phyloP scores from a whole-genome alignment of 1,284 basidiomycete species.

The Cutaneotrichosporon cyanovorans region DNA sequence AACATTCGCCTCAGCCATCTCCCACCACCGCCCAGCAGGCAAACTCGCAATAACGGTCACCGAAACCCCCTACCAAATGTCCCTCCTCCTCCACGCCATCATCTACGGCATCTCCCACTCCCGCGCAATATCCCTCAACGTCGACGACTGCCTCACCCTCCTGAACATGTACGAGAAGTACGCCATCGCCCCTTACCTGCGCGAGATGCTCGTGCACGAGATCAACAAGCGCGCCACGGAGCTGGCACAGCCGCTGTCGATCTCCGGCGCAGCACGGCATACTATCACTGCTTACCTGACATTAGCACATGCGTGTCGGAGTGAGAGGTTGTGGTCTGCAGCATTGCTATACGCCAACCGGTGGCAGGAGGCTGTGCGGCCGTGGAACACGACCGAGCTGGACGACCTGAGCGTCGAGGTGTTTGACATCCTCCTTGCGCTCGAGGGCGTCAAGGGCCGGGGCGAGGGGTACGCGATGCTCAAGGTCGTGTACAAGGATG shows the following conservation, averaged over 20 bases:
- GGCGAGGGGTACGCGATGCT: background rate
- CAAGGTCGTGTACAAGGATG: background rate
- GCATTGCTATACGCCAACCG: constrained; percentile 3
- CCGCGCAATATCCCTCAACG: background rate
- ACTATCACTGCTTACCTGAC: background rate
- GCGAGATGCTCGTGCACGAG: background rate
- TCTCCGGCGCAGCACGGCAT: background rate
- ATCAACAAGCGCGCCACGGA: constrained; percentile 1
- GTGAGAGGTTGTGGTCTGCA: background rate
- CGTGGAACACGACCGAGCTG: background rate
- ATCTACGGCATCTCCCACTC: background rate
- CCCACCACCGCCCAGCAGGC: background rate
- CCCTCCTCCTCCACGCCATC: constrained; percentile 2
- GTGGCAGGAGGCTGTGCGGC: background rate
- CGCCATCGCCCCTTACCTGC: background rate
- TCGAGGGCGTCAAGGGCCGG: constrained; percentile 4
- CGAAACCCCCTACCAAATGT: background rate
- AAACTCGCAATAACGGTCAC: background rate
- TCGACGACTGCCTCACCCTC: constrained; percentile 3
- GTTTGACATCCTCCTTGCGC: constrained; percentile 1
- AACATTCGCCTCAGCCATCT: background rate
- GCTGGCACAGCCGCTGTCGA: background rate
- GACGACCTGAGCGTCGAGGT: too few relatives aligned
- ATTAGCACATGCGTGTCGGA: background rate
- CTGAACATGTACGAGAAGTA: constrained; percentile 1